Percentiles rank a stretch among this genome's conserved stretches.
phyloP scores from a whole-genome alignment of 2,329 filamentous ascomycete genomes.

The Leptographium flavum region DNA sequence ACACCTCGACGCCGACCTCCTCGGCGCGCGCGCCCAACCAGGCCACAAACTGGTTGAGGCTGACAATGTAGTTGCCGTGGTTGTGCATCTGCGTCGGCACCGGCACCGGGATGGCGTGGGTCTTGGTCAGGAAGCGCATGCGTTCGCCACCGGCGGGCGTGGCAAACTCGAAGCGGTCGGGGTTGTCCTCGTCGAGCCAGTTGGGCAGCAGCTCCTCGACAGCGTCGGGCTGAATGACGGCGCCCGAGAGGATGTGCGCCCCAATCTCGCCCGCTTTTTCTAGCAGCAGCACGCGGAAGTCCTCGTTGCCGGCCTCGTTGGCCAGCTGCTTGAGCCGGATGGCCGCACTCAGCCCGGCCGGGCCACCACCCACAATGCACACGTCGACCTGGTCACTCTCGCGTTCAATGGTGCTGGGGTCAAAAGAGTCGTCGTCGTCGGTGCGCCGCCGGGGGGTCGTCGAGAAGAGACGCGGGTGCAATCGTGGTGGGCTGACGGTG shows the following conservation, averaged over 20 bases:
- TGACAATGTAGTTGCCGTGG: slow-evolving; percentile 94
- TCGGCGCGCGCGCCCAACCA: slow-evolving; percentile 97
- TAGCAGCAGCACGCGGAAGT: slow-evolving; percentile 81
- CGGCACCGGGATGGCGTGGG: slow-evolving; percentile 62
- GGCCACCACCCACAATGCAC: slow-evolving; percentile 92
- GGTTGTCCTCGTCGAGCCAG: slow-evolving; percentile 83
- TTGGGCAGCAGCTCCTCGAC: slow-evolving; percentile 85
- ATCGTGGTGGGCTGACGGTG: not conserved
- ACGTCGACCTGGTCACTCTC: slow-evolving; percentile 93
- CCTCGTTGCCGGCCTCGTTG: slow-evolving; percentile 87
- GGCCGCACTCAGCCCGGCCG: slow-evolving; percentile 80
- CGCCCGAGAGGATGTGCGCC: slow-evolving; percentile 88
- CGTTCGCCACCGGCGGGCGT: slow-evolving; percentile 73
- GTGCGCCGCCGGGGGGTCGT: slow-evolving; percentile 13
- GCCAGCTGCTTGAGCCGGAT: slow-evolving; percentile 93
- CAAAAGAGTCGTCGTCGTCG: slow-evolving; percentile 40
- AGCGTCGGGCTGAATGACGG: slow-evolving; percentile 80
- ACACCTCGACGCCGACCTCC: slow-evolving; percentile 89
- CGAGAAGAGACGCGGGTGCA: slow-evolving; percentile 12
- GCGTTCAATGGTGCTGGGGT: slow-evolving; percentile 58
- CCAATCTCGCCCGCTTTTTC: slow-evolving; percentile 94
- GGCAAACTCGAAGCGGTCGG: slow-evolving; percentile 71
- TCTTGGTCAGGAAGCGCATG: slow-evolving; percentile 91
- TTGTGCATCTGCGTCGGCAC: slow-evolving; percentile 96
- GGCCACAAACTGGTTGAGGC: slow-evolving; percentile 84